Conservation (phyloP, 225 moss, liverwort and hornwort species). For the Straminergon stramineum region DNA sequence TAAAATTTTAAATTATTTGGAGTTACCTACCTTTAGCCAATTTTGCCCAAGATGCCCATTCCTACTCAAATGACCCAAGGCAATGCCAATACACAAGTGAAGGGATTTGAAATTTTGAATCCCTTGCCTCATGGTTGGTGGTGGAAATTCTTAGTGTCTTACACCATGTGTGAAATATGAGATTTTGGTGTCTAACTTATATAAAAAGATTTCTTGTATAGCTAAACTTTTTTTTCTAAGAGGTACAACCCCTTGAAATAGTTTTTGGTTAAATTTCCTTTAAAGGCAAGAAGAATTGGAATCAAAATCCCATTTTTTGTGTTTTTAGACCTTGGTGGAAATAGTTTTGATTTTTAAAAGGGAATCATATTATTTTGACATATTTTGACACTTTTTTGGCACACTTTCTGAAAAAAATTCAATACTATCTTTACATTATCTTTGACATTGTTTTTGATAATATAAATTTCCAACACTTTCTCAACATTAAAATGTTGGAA, state of each 20-base stretch:
- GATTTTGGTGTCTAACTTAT: background rate
- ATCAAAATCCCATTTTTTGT: background rate
- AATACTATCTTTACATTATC: background rate
- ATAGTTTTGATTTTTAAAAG: background rate
- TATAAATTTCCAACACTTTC: background rate
- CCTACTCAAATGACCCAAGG: background rate
- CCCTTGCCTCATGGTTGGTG: background rate
- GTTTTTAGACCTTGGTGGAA: background rate
- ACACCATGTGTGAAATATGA: background rate
- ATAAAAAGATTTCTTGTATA: background rate
- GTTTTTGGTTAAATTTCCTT: background rate
- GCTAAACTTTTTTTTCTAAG: accelerated
- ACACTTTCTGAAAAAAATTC: background rate
- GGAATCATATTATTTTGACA: background rate
- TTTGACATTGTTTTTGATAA: background rate
- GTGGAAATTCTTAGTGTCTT: background rate
- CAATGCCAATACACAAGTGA: accelerated
- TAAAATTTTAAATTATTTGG: background rate
- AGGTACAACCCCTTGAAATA: accelerated
- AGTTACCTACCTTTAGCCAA: accelerated
- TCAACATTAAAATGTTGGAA: accelerated
- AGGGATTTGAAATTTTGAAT: background rate
- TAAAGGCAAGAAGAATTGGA: background rate
- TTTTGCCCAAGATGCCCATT: accelerated
- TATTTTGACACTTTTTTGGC: background rate